These are phyloP conservation scores for Talaromyces proteolyticus DNA, from an alignment of 495 filamentous ascomycete species.

Conservation along the genomic window DNA sequence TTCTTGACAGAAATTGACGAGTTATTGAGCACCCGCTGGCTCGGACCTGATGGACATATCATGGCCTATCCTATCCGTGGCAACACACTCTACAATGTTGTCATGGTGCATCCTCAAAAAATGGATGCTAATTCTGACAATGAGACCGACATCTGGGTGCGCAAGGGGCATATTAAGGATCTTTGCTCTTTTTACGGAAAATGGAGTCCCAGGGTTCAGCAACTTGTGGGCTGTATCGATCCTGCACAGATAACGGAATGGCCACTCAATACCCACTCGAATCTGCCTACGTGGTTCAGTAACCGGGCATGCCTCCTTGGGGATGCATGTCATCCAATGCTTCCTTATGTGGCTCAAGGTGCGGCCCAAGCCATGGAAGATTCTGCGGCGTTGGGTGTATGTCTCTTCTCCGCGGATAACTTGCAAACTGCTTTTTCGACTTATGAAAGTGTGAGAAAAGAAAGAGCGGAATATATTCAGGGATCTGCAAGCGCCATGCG, in stretches of 20 bases:
- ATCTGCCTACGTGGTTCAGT: constrained; percentile 25
- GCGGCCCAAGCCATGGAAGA: constrained; percentile 52
- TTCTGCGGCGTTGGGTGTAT: constrained; percentile 42
- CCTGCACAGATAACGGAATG: constrained; percentile 45
- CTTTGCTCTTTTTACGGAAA: constrained; percentile 39
- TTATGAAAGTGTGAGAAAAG: constrained; percentile 7
- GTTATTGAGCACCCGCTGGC: constrained; percentile 24
- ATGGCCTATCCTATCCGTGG: constrained; percentile 52
- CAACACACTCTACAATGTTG: constrained; percentile 51
- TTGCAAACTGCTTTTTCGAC: constrained; percentile 4
- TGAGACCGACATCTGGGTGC: constrained; percentile 42
- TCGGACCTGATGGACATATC: constrained; percentile 46
- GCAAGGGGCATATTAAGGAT: constrained; percentile 37
- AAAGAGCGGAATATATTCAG: constrained; percentile 12
- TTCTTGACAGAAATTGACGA: constrained; percentile 23
- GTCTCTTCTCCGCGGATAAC: constrained; percentile 23
- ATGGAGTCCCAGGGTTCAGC: constrained; percentile 48
- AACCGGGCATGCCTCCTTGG: constrained; percentile 52
- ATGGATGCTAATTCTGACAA: constrained; percentile 27
- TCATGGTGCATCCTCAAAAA: too few species aligned
- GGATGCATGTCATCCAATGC: constrained; percentile 74
- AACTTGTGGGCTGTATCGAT: constrained; percentile 38
- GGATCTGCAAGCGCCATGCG: constrained; percentile 17
- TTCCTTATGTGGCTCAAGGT: constrained; percentile 74
- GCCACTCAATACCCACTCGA: constrained; percentile 36